Percentiles rank a stretch among this genome's conserved stretches.
These are phyloP conservation scores for Dendrobium chrysotoxum DNA, from an alignment of 106 monocot species.

Conservation along the genomic window DNA sequence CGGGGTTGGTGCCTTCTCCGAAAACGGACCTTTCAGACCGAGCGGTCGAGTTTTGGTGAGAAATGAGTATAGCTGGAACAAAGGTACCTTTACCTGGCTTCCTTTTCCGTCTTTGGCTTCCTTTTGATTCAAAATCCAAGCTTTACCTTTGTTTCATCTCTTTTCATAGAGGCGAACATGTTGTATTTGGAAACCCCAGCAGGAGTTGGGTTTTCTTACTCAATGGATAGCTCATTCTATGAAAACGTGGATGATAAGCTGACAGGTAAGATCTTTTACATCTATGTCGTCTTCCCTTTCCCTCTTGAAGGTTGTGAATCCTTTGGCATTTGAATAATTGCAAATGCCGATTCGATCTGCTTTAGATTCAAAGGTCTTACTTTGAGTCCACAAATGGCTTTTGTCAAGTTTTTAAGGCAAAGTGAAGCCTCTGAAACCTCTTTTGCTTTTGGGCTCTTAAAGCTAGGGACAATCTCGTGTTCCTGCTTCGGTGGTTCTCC, in stretches of 20 bases:
- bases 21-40: conserved; percentile 97
- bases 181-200: conserved; percentile 31
- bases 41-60: conserved; percentile 59
- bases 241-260: conserved; percentile 14
- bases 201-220: conserved; percentile 30
- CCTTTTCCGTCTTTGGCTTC: conserved; percentile 1
- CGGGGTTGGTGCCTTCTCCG: conserved; percentile 98
- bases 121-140: conserved; percentile 2
- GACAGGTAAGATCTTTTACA: conserved; percentile 14
- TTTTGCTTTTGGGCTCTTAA: conserved; percentile 14
- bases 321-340: background rate
- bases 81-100: conserved; percentile 31
- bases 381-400: background rate
- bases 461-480: conserved; percentile 90
- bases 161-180: conserved; percentile 19
- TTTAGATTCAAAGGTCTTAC: conserved; percentile 10
- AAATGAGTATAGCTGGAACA: conserved; percentile 98
- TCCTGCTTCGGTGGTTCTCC: conserved; percentile 59
- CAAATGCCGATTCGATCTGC: background rate
- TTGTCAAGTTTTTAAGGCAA: conserved; percentile 3
- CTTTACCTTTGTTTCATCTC: conserved; percentile 1
- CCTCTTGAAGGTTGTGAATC: background rate
- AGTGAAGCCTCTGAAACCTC: conserved; percentile 5
- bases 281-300: background rate
- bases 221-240: conserved; percentile 17